phyloP scores from a whole-genome alignment of 2,329 filamentous ascomycete species.

The Hymenoscyphus linearis region DNA sequence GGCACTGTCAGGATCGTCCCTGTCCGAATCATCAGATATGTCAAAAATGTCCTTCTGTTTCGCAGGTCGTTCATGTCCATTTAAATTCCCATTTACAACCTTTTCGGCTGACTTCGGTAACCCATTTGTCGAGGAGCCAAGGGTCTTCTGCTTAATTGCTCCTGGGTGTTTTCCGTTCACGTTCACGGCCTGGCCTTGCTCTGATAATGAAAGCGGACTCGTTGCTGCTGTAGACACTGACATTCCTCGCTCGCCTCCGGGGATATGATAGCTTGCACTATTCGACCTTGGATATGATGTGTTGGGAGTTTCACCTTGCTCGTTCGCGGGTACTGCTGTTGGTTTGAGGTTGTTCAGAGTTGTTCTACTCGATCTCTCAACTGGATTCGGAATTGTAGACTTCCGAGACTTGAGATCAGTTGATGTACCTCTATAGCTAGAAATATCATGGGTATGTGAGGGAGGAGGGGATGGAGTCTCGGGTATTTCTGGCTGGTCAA shows the following conservation, averaged over 20 bases:
- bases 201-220: slow-evolving; percentile 19
- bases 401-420: slow-evolving; percentile 20
- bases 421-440: slow-evolving; percentile 8
- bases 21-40: slow-evolving; percentile 6
- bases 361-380: not conserved
- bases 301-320: slow-evolving; percentile 10
- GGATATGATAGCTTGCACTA: slow-evolving; percentile 25
- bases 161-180: not conserved
- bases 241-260: slow-evolving; percentile 21
- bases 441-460: slow-evolving; percentile 8
- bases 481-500: slow-evolving; percentile 15
- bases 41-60: not conserved
- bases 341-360: slow-evolving; percentile 1
- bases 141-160: not conserved
- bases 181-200: not conserved
- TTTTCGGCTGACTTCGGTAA: not conserved
- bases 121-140: not conserved
- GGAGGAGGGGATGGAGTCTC: slow-evolving; percentile 20
- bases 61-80: not conserved
- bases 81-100: not conserved
- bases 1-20: slow-evolving; percentile 22
- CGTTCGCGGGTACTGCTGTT: slow-evolving; percentile 12
- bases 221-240: slow-evolving; percentile 28
- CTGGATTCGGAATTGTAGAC: slow-evolving; percentile 10
- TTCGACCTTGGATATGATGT: slow-evolving; percentile 14